Base-by-base conservation (phyloP, 495 filamentous ascomycete genomes). In the Podospora pseudoanserina region DNA sequence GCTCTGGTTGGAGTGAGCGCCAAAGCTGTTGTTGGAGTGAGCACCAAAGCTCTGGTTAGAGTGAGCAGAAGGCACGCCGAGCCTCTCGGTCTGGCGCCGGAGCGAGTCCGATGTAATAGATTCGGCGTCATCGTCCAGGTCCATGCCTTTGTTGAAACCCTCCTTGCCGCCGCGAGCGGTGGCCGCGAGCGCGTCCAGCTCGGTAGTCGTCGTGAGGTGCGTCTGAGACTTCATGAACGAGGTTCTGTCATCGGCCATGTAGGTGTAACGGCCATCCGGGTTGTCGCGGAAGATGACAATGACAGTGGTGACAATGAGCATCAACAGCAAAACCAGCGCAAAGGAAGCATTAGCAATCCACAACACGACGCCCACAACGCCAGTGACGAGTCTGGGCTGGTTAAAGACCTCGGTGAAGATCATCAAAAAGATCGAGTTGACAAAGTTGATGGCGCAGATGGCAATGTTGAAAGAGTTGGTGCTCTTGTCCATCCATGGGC, bases 401-500 rank as follows among this genome's bases (percentile, higher is more conserved):
- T 91, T 90, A 77, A 95, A 94, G 39, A 95, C 85, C 67, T 89
- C 84, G n/a, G 88, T 91, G 80, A 94, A 95, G 67, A 96, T 86
- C 23, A 96, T 79, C 26, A 96, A 82, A 81, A 94, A 94, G 79
- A 96, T 88, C 69, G 88, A 86, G 78, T 96, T 97, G 75, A 97
- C 74, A 76, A 98, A 96, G 80, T 97, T 97, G 76, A 97, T 82
- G 26, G 86, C 89, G 66, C 87, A 89, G 75, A 99, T 98, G 64
- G 94, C 85, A 71, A 99, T 97, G 82, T 99, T 99, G 86, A 96
- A 96, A 69, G 89, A 87, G 76, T 99, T 99, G 68, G 94, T 97
- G 81, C 93, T 96, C 87, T 97, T 98, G 84, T 99, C 95, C 95
- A 99, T 98, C 90, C 94, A 99, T 15, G 95, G 95, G 62, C 92